Conservation (phyloP, 257 asterid species). For the Phtheirospermum japonicum region DNA sequence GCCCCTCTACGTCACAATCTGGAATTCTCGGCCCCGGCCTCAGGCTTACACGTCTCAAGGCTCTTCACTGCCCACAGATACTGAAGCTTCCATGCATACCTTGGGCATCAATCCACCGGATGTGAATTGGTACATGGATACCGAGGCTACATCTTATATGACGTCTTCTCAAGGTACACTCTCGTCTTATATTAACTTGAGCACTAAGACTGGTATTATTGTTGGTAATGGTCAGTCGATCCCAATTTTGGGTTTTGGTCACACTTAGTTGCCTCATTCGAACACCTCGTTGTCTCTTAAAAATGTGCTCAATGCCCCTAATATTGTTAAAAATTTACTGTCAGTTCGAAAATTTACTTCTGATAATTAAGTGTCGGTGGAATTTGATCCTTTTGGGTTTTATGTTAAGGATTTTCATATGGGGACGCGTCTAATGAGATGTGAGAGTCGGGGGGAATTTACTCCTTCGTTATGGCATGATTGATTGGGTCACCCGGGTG, state of each 20-base stretch:
- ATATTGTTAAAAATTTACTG: neutral
- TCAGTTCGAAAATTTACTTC: neutral
- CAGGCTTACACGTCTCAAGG: neutral
- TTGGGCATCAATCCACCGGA: neutral
- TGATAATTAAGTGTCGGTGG: neutral
- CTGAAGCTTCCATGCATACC: neutral
- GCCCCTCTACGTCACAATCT: neutral
- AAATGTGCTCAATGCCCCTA: neutral
- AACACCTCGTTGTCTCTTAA: neutral
- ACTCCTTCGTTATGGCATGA: neutral
- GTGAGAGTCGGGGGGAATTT: neutral
- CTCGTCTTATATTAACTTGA: no score
- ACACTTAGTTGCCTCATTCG: neutral
- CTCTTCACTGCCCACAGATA: neutral
- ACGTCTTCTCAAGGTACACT: no score
- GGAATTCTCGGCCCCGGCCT: conserved; percentile 2
- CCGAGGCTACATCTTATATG: no score
- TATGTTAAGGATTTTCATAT: neutral
- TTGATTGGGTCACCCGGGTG: no score
- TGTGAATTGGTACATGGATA: conserved; percentile 1
- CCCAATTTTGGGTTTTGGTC: neutral
- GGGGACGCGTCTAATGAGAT: neutral
- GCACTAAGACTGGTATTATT: no score
- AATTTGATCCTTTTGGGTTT: conserved; percentile 6
- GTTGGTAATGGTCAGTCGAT: conserved; percentile 1